phyloP scores from a whole-genome alignment of 352 stramenopile species.

The Elongisporangium undulatum region DNA sequence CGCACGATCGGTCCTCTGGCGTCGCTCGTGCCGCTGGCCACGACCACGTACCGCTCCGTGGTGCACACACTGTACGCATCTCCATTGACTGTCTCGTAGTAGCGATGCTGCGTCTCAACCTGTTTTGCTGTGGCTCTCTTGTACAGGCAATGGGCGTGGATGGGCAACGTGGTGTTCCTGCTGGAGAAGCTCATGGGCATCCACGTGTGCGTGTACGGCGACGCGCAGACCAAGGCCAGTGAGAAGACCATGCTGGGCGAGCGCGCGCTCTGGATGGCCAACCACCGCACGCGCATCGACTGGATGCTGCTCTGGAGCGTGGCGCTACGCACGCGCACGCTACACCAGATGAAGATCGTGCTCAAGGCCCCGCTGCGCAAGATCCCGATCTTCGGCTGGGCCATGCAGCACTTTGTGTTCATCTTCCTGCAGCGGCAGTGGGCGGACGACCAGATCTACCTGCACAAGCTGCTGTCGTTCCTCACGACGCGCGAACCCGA shows the following conservation, averaged over 20 bases:
- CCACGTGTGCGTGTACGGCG: slow-evolving; percentile 50
- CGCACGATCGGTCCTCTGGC: not conserved
- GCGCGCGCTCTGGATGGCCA: slow-evolving; percentile 68
- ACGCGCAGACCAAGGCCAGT: slow-evolving; percentile 48
- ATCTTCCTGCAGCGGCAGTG: slow-evolving; percentile 76
- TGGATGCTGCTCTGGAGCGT: slow-evolving; percentile 84
- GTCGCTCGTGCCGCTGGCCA: slow-evolving; percentile 11
- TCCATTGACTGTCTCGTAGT: not conserved
- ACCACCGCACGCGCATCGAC: slow-evolving; percentile 82
- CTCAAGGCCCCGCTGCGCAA: slow-evolving; percentile 71
- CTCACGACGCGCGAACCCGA: slow-evolving; percentile 39
- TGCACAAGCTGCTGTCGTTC: slow-evolving; percentile 54
- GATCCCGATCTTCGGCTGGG: slow-evolving; percentile 79
- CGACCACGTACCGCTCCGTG: slow-evolving; percentile 41
- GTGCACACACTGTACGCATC: slow-evolving; percentile 47
- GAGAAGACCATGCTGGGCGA: slow-evolving; percentile 39
- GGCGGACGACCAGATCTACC: slow-evolving; percentile 48
- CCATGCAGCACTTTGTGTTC: slow-evolving; percentile 85
- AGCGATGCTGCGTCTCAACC: not conserved
- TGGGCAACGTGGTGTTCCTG: slow-evolving; percentile 62
- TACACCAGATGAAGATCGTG: slow-evolving; percentile 62
- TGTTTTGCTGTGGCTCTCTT: slow-evolving; percentile 1
- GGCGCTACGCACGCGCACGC: slow-evolving; percentile 39
- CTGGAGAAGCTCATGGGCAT: slow-evolving; percentile 68
- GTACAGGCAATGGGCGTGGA: slow-evolving; percentile 74